Evolutionary conservation across 495 filamentous ascomycete genomes (phyloP), one percentile per base, ranked within the genome.

Genomic region (Penicillium cosmopolitanum): DNA sequence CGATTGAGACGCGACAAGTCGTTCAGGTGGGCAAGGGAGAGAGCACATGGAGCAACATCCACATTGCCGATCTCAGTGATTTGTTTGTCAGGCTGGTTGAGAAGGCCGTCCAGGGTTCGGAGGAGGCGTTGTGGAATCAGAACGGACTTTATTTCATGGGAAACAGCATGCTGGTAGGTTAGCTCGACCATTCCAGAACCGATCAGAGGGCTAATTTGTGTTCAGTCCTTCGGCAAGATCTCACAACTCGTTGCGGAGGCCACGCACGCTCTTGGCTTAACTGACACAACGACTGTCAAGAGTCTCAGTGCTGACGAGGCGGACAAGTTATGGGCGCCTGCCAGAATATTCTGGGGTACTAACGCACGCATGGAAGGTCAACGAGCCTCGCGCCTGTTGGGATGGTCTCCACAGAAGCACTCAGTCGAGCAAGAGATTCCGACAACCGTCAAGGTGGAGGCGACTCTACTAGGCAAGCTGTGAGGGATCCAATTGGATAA

Each of bases 111-210:
- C 88, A 85, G 76, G 87, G 83, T 0, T 69, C 73, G 2, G 77
- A 85, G 47, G 86, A 79, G 4, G 88, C 89, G 28, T 77, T 87
- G n/a, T 94, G 88, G 83, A 87, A 85, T 5, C 68, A 75, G n/a
- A 76, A 86, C 55, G 88, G 82, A 5, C 88, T 92, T 66, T 92
- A 86, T 73, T 87, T 90, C 65, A 73, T 80, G 38, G 82, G 86
- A 63, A 85, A 81, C 56, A 87, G 80, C 12, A 70, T 79, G 61
- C 79, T 87, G 66, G 76, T 78, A 51, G 66, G 67, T 66, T 21
- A 16, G 8, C 8, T 44, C 42, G 16, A 21, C 5, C 21, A 34
- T 12, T 21, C 8, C 8, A 3, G 5, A 46, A n/a, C 50, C 10
- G 8, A 36, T 1, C 9, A 21, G 12, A 21, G 16, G 15, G 43